phyloP scores from a whole-genome alignment of 169 alveolate genomes.

The Plasmodium gallinaceum region DNA sequence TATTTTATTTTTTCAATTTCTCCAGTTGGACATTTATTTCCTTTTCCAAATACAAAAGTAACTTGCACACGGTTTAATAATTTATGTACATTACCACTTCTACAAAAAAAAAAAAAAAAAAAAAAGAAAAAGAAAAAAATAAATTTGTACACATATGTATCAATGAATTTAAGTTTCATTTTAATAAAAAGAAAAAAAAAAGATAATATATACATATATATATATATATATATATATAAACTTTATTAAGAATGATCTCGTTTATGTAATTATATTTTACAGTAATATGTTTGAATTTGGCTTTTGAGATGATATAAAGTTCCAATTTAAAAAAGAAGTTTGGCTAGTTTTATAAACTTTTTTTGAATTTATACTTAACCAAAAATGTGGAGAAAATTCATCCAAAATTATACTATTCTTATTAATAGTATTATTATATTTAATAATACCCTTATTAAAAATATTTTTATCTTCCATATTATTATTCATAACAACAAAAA shows the following conservation, averaged over 20 bases:
- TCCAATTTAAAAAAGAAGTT: conserved; percentile 24
- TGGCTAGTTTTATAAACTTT: conserved; percentile 3
- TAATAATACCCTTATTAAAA: conserved; percentile 22
- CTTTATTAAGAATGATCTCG: background rate
- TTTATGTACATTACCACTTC: conserved; percentile 22
- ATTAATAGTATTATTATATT: background rate
- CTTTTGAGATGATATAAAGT: conserved; percentile 36
- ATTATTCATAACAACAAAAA: conserved; percentile 20
- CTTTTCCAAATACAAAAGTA: conserved; percentile 55
- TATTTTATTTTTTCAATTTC: conserved; percentile 19
- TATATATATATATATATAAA: background rate
- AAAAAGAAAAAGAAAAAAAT: background rate
- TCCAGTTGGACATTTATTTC: conserved; percentile 19
- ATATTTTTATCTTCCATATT: conserved; percentile 19
- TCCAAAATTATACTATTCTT: conserved; percentile 13
- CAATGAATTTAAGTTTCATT: too few species aligned
- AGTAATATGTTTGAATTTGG: conserved; percentile 45
- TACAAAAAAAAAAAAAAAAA: background rate
- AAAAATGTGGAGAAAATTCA: background rate
- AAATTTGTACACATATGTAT: too few species aligned
- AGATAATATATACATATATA: background rate
- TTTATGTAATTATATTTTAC: background rate
- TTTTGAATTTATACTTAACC: conserved; percentile 9
- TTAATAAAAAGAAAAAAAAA: background rate
- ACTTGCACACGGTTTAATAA: conserved; percentile 68